phyloP scores from a whole-genome alignment of 2,329 filamentous ascomycete genomes.

The Zymoseptoria passerinii region DNA sequence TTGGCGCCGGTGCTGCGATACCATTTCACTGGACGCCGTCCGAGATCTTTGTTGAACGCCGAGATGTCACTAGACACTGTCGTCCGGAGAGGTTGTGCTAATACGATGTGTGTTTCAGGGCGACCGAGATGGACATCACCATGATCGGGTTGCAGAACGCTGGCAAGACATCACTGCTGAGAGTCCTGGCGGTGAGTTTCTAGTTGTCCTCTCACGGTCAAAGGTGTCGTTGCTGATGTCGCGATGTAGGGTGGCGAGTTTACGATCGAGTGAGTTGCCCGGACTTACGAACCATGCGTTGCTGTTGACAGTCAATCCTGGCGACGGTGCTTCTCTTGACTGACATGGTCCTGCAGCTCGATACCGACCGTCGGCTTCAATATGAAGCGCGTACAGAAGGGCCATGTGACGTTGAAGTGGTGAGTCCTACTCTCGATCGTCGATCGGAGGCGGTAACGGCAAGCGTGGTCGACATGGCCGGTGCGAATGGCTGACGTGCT shows the following conservation, averaged over 20 bases:
- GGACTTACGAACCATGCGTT: constrained; percentile 32
- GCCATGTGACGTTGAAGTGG: constrained; percentile 97
- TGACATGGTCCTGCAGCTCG: constrained; percentile 53
- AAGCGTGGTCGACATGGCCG: neutral
- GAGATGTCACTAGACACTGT: constrained; percentile 6
- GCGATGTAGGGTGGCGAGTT: constrained; percentile 81
- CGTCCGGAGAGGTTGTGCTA: neutral
- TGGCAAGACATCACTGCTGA: constrained; percentile 89
- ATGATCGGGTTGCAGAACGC: constrained; percentile 98
- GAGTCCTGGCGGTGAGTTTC: constrained; percentile 80
- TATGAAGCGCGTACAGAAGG: constrained; percentile 96
- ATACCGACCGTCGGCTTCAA: constrained; percentile 99
- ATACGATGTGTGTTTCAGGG: constrained; percentile 49
- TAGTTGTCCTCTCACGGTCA: constrained; percentile 6
- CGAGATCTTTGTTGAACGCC: constrained; percentile 7
- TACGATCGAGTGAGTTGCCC: constrained; percentile 72
- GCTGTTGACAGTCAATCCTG: neutral
- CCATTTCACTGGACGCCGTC: neutral
- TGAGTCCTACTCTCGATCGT: constrained; percentile 31
- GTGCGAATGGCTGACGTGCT: constrained; percentile 22
- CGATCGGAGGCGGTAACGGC: neutral
- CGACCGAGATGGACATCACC: constrained; percentile 98
- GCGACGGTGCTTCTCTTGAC: neutral
- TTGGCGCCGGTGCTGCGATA: constrained; percentile 5
- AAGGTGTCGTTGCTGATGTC: constrained; percentile 29